Base-by-base conservation (phyloP, 306 rosid species). In the Inga leiocalycina region DNA sequence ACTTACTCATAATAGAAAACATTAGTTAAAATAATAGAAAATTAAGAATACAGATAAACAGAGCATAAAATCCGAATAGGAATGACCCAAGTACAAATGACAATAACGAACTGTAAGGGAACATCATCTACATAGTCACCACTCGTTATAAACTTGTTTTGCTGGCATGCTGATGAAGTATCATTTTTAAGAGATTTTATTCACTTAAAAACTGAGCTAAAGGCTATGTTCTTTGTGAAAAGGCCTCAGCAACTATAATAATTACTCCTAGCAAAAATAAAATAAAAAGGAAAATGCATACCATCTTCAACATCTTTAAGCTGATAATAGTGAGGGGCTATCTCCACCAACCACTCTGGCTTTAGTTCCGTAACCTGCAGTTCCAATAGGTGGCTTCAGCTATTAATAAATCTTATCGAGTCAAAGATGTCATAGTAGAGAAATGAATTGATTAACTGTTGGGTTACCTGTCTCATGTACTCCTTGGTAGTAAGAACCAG, bases 251-350 rank as follows among this genome's bases (percentile, higher is more conserved):
- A 54, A 54, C 70, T 64, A 66, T 30, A 81, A 51, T 82, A 81
- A 51, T 82, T 62, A 62, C 68, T 62, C 37, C 44, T 69, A 3
- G 69, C 19, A 74, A 74, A 57, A 24, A 70, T 68, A 81, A 37
- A 66, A 75, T 44, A 24, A 10, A 39, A 71, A 74, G 82, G 77
- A 82, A 87, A 78, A 76, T 81, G 51, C 91, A 46, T 93, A 92
- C 98, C 15, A 67, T 96, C 99, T 92, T 96, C 99, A 74, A 92
- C 98, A 81, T 96, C 97, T 84, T 96, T 94, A 5, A 87, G 92
- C 88, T 96, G 97, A 90, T 96, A 96, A 88, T 90, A 96, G 75
- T 94, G 99, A 7, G 98, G 99, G 71, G 98, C 99, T 75, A 96
- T 92, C 90, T 96, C 98, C 82, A 92, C 92, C 89, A 91, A 80